A percentile compares a stretch with the other conserved stretches of the same genome.
Conservation (phyloP, 1,284 basidiomycete genomes). For the Coniferiporia sulphurascens region DNA sequence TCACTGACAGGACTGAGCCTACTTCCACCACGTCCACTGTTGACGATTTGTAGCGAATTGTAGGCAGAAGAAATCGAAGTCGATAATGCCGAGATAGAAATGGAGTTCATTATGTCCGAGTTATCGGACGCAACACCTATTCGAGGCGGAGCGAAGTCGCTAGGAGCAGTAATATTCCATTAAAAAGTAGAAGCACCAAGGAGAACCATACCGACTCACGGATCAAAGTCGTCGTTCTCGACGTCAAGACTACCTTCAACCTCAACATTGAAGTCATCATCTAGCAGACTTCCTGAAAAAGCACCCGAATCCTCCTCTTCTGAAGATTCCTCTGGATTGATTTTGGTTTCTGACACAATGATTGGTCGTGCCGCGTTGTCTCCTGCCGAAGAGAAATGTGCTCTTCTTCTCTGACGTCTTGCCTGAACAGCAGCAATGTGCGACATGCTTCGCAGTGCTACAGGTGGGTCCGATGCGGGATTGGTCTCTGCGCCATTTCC, state of each 20-base stretch:
- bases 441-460: conserved; percentile 10
- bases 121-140: conserved; percentile 48
- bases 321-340: conserved; percentile 43
- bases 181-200: not conserved
- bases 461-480: conserved; percentile 32
- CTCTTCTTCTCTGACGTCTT: conserved; percentile 49
- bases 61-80: conserved; percentile 47
- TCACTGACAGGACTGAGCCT: conserved; percentile 70
- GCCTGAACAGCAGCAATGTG: conserved; percentile 50
- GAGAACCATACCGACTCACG: conserved; percentile 42
- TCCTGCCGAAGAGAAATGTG: conserved; percentile 42
- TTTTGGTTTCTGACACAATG: conserved; percentile 26
- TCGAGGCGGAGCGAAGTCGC: conserved; percentile 48
- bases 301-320: conserved; percentile 45
- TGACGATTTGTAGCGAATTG: conserved; percentile 39
- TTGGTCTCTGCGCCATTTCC: conserved; percentile 1
- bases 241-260: conserved; percentile 53
- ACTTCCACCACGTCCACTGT: conserved; percentile 38
- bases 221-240: conserved; percentile 58
- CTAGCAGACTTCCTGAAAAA: conserved; percentile 25
- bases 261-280: conserved; percentile 54
- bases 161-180: conserved; percentile 22
- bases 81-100: conserved; percentile 30
- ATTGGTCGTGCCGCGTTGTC: conserved; percentile 12
- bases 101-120: conserved; percentile 43